Base-by-base conservation (phyloP, 306 rosid species). In the Citrullus mucosospermus region DNA sequence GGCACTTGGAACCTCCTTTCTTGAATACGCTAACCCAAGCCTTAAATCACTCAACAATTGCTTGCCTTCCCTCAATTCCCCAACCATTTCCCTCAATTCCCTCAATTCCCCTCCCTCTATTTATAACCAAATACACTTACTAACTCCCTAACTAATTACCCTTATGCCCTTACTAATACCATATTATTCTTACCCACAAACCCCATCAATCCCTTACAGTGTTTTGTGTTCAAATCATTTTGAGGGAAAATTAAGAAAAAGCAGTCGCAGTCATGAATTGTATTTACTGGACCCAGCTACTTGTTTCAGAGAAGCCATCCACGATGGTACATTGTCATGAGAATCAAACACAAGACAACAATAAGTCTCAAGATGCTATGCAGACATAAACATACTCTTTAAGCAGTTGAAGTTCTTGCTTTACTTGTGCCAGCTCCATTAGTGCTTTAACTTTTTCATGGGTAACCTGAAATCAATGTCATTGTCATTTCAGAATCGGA, bases 361-460 rank as follows among this genome's bases (percentile, higher is more conserved):
- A 66, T 67, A 70, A 67, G 59, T 79, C 73, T 51, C 62, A 80
- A 78, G 84, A 2, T 79, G 22, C 17, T 17, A n/a, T 30, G 63
- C 30, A 70, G 79, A 80, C 70, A 80, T 61, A 84, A 78, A 76
- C 91, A 78, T 86, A 95, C 99, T 90, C 93, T 75, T 86, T 81
- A 71, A 95, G 91, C 74, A 84, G 85, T 16, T 85, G 92, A 82
- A 90, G 85, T 78, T 95, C 96, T 87, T 90, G 93, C 90, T 88
- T 92, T 73, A 92, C 60, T 58, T 88, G 93, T 43, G 99, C 99
- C 84, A 92, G 78, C 77, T 91, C 99, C 92, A 95, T 78, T 39
- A 95, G 90, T 78, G 93, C 97, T 88, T 83, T 89, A 75, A 96
- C 99, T 84, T 96, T 96, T 87, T 96, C 99, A 83, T 92, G 91